Percentiles rank a stretch among this genome's conserved stretches.
Evolutionary conservation across 306 rosid genomes (phyloP).

Genomic region (Canavalia gladiata): DNA sequence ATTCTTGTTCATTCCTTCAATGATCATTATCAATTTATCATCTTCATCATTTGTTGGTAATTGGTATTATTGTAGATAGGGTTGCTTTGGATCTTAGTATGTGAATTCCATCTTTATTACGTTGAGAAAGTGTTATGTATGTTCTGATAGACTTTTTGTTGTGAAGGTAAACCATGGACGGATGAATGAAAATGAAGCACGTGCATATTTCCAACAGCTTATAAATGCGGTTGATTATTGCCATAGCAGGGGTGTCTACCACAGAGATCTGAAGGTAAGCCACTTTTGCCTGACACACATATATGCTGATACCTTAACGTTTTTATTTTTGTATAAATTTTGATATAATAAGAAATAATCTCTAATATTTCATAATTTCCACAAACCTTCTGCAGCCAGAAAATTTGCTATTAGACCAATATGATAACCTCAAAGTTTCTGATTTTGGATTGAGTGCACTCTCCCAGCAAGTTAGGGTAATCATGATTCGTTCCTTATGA

Average conservation of each 20-base stretch:
- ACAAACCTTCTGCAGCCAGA: constrained; percentile 81
- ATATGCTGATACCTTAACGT: neutral
- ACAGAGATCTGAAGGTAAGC: constrained; percentile 92
- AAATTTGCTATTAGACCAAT: constrained; percentile 82
- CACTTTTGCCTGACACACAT: neutral
- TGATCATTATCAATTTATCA: neutral
- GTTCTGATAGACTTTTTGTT: constrained; percentile 39
- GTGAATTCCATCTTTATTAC: constrained; percentile 12
- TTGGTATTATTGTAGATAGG: neutral
- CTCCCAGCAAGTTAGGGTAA: constrained; percentile 95
- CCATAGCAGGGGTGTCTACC: constrained; percentile 98
- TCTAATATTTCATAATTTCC: constrained; percentile 32
- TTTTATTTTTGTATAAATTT: neutral
- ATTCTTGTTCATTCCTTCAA: constrained; percentile 23
- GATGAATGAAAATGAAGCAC: constrained; percentile 90
- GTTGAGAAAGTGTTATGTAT: constrained; percentile 11
- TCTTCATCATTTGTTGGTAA: neutral
- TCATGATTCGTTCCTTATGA: constrained; percentile 39
- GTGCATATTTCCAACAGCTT: constrained; percentile 97
- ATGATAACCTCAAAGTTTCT: constrained; percentile 94
- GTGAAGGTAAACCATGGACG: constrained; percentile 94
- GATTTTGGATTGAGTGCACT: constrained; percentile 98
- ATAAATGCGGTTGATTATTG: constrained; percentile 97
- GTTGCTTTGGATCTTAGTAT: constrained; percentile 41
- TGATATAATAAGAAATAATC: constrained; percentile 4